These are phyloP conservation scores for Cyamopsis tetragonoloba DNA, from an alignment of 306 rosid genomes.

Conservation along the genomic window DNA sequence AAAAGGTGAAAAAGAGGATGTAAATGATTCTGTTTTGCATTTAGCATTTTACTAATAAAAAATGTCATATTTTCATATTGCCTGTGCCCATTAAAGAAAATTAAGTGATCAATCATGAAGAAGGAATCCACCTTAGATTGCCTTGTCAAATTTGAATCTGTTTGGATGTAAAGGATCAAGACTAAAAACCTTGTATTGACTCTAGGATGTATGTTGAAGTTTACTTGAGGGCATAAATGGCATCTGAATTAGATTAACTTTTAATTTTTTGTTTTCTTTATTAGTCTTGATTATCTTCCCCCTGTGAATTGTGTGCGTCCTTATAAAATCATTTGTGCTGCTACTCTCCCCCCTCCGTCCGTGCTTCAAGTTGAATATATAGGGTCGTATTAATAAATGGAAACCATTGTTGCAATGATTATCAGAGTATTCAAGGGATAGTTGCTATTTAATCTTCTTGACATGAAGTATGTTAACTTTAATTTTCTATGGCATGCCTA, in stretches of 20 bases:
- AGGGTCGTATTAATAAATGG: neutral
- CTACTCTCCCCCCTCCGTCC: neutral
- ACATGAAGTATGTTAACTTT: neutral
- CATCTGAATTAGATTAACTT: neutral
- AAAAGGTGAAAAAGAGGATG: neutral
- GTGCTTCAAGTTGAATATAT: slow-evolving; percentile 2
- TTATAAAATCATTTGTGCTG: neutral
- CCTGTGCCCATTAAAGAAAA: neutral
- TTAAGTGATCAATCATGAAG: neutral
- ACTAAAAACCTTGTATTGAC: slow-evolving; percentile 2
- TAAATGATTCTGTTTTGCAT: neutral
- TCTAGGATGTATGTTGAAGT: neutral
- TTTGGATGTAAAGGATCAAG: neutral
- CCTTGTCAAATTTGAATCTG: slow-evolving; percentile 1
- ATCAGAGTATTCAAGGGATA: neutral
- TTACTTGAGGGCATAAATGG: neutral
- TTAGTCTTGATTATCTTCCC: neutral
- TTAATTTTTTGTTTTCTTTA: neutral
- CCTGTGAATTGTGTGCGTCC: neutral
- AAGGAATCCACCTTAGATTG: neutral
- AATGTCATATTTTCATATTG: neutral
- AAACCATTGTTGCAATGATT: slow-evolving; percentile 1
- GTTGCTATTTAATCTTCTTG: neutral
- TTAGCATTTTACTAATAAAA: neutral
- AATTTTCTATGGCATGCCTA: neutral